Percentiles rank a stretch among this genome's conserved stretches.
phyloP scores from a whole-genome alignment of 1,139 yeast species.

The Ogataea hybrid region DNA sequence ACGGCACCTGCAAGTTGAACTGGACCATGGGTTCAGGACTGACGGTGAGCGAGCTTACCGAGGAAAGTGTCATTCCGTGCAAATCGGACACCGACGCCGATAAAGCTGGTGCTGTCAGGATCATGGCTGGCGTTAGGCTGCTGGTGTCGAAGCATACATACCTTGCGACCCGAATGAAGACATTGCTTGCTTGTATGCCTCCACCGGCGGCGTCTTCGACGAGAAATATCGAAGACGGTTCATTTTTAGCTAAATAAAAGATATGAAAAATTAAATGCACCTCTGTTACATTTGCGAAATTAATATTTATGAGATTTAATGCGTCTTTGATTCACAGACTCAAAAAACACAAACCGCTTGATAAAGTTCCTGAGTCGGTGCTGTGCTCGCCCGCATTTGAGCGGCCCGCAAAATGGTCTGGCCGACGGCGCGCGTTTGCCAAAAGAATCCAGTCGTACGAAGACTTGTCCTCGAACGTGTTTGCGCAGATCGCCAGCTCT shows the following conservation, averaged over 20 bases:
- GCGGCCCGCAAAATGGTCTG: conserved; percentile 28
- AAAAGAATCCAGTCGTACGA: conserved; percentile 22
- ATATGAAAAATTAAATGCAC: conserved; percentile 2
- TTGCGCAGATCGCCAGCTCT: conserved; percentile 22
- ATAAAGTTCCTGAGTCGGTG: background rate
- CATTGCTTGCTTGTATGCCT: conserved; percentile 32
- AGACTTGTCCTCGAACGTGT: conserved; percentile 17
- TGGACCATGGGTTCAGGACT: conserved; percentile 72
- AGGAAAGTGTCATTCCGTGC: conserved; percentile 80
- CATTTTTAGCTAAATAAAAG: background rate
- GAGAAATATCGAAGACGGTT: conserved; percentile 5
- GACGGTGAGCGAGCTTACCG: conserved; percentile 75
- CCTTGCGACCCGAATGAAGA: conserved; percentile 34
- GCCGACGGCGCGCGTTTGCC: conserved; percentile 13
- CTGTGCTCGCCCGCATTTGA: conserved; percentile 18
- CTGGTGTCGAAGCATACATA: conserved; percentile 8
- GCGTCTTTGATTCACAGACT: background rate
- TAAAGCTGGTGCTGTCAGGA: conserved; percentile 35
- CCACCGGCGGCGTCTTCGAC: conserved; percentile 23
- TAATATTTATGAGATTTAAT: conserved; percentile 4
- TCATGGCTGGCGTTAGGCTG: conserved; percentile 34
- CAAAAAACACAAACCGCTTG: conserved; percentile 1
- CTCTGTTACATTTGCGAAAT: background rate
- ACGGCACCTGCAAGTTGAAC: conserved; percentile 81
- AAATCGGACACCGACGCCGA: conserved; percentile 29